Percentiles rank a stretch among this genome's conserved stretches.
phyloP scores from a whole-genome alignment of 1,139 yeast genomes.

The Magnusiomyces ingens region DNA sequence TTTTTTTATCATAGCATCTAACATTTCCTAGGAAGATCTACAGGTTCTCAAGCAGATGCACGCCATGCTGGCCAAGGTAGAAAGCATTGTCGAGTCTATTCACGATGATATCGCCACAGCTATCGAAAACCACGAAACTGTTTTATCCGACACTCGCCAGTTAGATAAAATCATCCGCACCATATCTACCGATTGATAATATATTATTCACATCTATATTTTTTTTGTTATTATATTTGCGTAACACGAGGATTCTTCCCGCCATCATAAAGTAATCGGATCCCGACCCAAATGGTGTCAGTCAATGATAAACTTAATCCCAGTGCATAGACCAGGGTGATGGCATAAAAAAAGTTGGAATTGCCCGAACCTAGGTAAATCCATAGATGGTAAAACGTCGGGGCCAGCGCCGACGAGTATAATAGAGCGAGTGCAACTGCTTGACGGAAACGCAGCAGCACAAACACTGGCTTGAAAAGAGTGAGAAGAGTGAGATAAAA shows the following conservation, averaged over 20 bases:
- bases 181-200: neutral
- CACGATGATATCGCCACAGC: conserved; percentile 24
- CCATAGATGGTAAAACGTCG: conserved; percentile 92
- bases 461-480: conserved; percentile 42
- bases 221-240: conserved; percentile 8
- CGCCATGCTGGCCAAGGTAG: conserved; percentile 23
- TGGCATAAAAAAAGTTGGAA: conserved; percentile 92
- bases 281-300: conserved; percentile 78
- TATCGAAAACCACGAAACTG: conserved; percentile 20
- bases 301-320: conserved; percentile 63
- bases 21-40: neutral
- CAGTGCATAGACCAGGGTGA: conserved; percentile 72
- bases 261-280: conserved; percentile 64
- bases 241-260: conserved; percentile 24
- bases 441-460: conserved; percentile 38
- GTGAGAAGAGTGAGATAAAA: conserved; percentile 57
- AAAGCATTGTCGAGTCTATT: conserved; percentile 23
- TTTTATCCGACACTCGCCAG: conserved; percentile 15
- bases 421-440: conserved; percentile 41
- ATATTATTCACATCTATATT: neutral
- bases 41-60: conserved; percentile 15
- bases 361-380: conserved; percentile 91
- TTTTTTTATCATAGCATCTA: neutral
- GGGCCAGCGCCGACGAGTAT: conserved; percentile 58
- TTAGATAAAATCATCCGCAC: neutral